These are phyloP conservation scores for Cucumis hystrix DNA, from an alignment of 306 rosid genomes.

Conservation along the genomic window DNA sequence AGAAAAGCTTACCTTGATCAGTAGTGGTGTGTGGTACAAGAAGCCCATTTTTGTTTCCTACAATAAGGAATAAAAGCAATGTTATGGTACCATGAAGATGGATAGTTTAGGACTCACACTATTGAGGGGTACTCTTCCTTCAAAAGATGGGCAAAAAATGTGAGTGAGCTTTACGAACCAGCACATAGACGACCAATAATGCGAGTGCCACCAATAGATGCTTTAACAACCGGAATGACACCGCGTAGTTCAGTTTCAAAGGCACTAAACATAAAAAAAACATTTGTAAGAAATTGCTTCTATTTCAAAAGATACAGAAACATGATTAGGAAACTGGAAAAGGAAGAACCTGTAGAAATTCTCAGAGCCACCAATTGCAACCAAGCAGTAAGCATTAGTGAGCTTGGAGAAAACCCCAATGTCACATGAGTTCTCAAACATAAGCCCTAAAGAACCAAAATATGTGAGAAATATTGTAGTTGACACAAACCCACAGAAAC, in stretches of 20 bases:
- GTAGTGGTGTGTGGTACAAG: constrained; percentile 89
- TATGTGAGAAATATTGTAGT: too few species aligned
- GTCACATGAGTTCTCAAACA: constrained; percentile 86
- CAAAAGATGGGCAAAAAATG: not conserved
- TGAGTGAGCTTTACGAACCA: constrained; percentile 22
- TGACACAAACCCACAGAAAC: not conserved
- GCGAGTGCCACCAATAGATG: constrained; percentile 79
- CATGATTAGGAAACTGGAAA: not conserved
- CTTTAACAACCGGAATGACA: constrained; percentile 72
- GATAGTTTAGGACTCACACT: not conserved
- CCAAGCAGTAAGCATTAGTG: constrained; percentile 90
- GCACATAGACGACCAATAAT: constrained; percentile 90
- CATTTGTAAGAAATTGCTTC: not conserved
- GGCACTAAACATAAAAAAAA: constrained; percentile 23
- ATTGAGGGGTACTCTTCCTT: not conserved
- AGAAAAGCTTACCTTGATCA: constrained; percentile 49
- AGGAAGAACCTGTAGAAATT: constrained; percentile 59
- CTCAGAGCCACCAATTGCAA: constrained; percentile 95
- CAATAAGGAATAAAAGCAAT: not conserved
- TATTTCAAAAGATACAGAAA: not conserved
- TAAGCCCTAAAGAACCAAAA: constrained; percentile 38
- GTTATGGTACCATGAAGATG: not conserved
- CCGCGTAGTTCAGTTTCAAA: constrained; percentile 73
- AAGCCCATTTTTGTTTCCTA: constrained; percentile 95
- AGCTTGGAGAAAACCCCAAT: constrained; percentile 94